Evolutionary conservation across 306 rosid genomes (phyloP).

Genomic region (Fagus crenata): DNA sequence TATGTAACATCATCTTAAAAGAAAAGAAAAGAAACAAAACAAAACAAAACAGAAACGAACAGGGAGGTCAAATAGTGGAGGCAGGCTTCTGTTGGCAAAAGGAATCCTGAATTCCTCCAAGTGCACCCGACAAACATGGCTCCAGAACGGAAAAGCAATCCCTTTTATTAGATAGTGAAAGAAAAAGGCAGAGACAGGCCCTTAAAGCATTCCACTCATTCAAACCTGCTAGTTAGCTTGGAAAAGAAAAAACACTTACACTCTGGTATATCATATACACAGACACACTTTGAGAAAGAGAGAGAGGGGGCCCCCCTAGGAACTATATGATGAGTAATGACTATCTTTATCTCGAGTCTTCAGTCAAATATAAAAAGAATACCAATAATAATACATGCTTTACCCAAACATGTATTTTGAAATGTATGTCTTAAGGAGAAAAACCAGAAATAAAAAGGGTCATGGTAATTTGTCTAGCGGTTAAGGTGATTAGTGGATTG

Average conservation of each 20-base stretch:
- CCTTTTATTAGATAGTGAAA: background rate
- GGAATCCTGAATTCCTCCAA: background rate
- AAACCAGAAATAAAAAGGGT: no score
- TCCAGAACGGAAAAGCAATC: background rate
- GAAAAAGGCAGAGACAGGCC: background rate
- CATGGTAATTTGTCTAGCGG: background rate
- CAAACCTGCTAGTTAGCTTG: background rate
- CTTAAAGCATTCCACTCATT: background rate
- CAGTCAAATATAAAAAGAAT: no score
- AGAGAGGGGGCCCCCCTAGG: background rate
- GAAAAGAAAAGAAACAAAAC: no score
- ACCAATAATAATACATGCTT: no score
- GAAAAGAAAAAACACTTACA: background rate
- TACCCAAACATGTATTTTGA: no score
- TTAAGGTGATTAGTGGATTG: background rate
- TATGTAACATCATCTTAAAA: no score
- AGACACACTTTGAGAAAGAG: background rate
- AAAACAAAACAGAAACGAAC: no score
- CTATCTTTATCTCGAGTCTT: no score
- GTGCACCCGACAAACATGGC: no score
- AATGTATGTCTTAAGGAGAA: no score
- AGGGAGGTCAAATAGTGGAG: no score
- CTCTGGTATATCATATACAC: background rate
- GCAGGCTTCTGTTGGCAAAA: background rate
- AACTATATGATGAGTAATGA: no score